Percentiles rank a stretch among this genome's conserved stretches.
Evolutionary conservation across 2,329 filamentous ascomycete genomes (phyloP).

Genomic region (Ophiostoma angusticollis): DNA sequence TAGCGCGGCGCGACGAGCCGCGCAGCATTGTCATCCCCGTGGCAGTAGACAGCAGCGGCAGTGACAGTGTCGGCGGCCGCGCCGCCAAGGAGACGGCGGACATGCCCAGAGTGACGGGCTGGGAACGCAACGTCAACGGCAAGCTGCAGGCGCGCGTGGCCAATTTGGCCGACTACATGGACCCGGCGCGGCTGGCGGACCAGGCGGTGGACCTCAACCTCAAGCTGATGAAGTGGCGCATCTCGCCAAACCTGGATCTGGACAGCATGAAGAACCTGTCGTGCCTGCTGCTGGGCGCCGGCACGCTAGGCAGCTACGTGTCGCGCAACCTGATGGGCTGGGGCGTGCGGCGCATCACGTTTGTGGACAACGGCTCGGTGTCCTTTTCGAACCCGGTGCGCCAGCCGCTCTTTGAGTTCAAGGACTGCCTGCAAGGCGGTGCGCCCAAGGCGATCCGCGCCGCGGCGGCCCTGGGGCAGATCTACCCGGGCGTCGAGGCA

Average conservation of each 20-base stretch:
- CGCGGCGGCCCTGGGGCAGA: constrained; percentile 65
- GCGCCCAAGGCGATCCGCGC: constrained; percentile 72
- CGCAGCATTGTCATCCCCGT: constrained; percentile 68
- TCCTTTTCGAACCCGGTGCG: constrained; percentile 95
- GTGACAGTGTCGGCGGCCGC: no score
- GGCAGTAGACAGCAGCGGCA: constrained; percentile 37
- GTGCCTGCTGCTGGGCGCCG: constrained; percentile 81
- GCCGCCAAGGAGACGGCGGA: constrained; percentile 25
- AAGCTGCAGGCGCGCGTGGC: constrained; percentile 69
- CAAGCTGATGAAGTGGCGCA: constrained; percentile 98
- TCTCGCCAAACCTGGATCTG: constrained; percentile 76
- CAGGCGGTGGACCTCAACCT: constrained; percentile 92
- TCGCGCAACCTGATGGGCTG: constrained; percentile 85
- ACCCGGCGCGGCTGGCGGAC: constrained; percentile 74
- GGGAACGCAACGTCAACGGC: constrained; percentile 72
- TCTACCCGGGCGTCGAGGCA: constrained; percentile 82
- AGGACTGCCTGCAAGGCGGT: constrained; percentile 77
- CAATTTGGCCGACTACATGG: constrained; percentile 86
- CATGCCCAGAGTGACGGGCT: constrained; percentile 87
- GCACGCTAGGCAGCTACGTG: constrained; percentile 88
- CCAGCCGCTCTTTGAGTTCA: constrained; percentile 82
- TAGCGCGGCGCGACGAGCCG: constrained; percentile 62
- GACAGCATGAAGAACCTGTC: constrained; percentile 81
- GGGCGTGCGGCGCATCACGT: constrained; percentile 91
- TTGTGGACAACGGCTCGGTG: constrained; percentile 85